A percentile compares a stretch with the other conserved stretches of the same genome.
Evolutionary conservation across 352 stramenopile genomes (phyloP).

Genomic region (Globisporangium paroecandrum): DNA sequence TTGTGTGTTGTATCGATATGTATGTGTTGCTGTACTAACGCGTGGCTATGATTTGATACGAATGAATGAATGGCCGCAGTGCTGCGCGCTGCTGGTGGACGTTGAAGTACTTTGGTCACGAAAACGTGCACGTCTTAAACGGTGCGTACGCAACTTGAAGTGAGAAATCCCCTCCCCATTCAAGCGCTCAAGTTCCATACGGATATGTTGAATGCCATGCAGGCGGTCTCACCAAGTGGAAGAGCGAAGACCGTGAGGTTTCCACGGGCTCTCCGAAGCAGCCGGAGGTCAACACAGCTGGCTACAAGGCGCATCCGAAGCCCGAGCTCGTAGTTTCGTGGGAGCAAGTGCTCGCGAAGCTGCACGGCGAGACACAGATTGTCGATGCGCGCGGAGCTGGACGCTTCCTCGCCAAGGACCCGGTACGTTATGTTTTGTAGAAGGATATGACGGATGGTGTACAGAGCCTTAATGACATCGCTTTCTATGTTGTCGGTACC

Average conservation of each 20-base stretch:
- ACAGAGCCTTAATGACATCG: neutral
- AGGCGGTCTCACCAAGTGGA: constrained; percentile 73
- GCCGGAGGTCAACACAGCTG: constrained; percentile 17
- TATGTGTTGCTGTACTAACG: neutral
- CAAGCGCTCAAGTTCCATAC: neutral
- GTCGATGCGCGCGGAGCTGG: constrained; percentile 87
- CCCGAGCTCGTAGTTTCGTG: constrained; percentile 50
- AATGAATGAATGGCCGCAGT: constrained; percentile 23
- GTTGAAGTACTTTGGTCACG: constrained; percentile 88
- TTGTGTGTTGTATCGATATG: neutral
- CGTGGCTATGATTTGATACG: neutral
- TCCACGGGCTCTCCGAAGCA: constrained; percentile 31
- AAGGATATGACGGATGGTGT: neutral
- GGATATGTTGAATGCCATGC: neutral
- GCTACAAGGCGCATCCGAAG: constrained; percentile 52
- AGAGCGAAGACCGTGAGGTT: constrained; percentile 45
- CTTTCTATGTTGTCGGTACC: neutral
- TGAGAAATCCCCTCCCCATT: neutral
- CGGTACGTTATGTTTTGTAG: constrained; percentile 32
- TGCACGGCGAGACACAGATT: constrained; percentile 73
- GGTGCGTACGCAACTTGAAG: constrained; percentile 26
- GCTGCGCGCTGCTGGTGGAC: constrained; percentile 84
- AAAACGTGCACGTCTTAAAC: constrained; percentile 86
- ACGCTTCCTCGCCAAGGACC: constrained; percentile 86
- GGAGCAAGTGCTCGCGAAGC: constrained; percentile 58